Evolutionary conservation across 1,284 basidiomycete species (phyloP), one percentile per base, ranked within the genome.

Genomic region (Ganoderma leucocontextum): DNA sequence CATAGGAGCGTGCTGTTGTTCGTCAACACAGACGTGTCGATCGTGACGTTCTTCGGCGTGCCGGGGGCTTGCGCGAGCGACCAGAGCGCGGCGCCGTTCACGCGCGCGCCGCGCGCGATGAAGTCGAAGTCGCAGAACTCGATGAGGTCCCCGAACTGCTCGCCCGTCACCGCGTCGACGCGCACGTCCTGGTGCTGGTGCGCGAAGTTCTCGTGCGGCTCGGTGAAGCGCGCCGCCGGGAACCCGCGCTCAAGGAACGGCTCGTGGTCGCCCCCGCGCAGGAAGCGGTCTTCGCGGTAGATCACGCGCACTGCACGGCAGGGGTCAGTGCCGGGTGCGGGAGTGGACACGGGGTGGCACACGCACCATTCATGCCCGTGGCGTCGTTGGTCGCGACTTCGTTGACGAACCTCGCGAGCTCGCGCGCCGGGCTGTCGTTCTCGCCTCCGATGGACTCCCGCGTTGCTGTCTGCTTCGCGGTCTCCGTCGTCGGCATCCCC

Each of bases 161-260:
- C 73, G 5, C 85, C 85, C 47, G 85, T 81, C 35, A 49, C 57
- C 17, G 71, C 44, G 68, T 80, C 81, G 49, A 87, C 81, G 36
- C 86, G 83, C 57, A 85, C 81, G 74, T 88, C 81, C 75, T 88
- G 86, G 73, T 87, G 85, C 75, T 88, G 86, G 72, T 87, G 86
- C 44, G 83, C 84, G 72, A 86, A 87, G 73, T 87, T 82, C 75
- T 88, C 86, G 75, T 85, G 78, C 13, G 86, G 86, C 70, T 87
- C 86, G 0, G 85, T 86, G 79, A 87, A 87, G 33, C 86, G 84
- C 35, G 86, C 83, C 0, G 86, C 86, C 12, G 86, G 79, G 77
- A 83, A 86, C 2, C 86, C 86, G 67, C 78, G 78, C 25, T 77
- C 70, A 33, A 87, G 78, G 84, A 87, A 87, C n/a, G 84, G 82